Evolutionary conservation across 2,329 filamentous ascomycete species (phyloP).

Genomic region (Daldinia sp.): DNA sequence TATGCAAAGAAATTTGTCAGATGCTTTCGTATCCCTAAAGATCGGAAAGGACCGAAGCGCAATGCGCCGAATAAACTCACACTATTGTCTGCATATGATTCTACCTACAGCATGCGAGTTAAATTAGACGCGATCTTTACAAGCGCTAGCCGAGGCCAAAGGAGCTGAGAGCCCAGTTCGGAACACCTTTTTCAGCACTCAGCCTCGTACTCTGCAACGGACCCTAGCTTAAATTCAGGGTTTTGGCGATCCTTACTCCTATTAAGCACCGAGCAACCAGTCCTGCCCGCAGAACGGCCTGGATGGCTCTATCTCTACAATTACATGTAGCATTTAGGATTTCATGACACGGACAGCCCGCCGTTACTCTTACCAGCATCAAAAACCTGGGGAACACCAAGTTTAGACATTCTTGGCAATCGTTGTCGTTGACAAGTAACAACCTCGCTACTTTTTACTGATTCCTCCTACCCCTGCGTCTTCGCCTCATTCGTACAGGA

Average conservation of each 20-base stretch:
- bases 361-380: constrained; percentile 16
- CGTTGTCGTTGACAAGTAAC: constrained; percentile 17
- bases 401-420: constrained; percentile 13
- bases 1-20: constrained; percentile 28
- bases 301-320: constrained; percentile 29
- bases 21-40: constrained; percentile 19
- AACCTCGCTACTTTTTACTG: constrained; percentile 21
- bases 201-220: constrained; percentile 41
- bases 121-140: constrained; percentile 22
- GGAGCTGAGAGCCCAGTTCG: constrained; percentile 40
- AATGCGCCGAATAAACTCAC: constrained; percentile 28
- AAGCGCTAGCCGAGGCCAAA: constrained; percentile 38
- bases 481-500: constrained; percentile 16
- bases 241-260: constrained; percentile 42
- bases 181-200: constrained; percentile 40
- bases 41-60: constrained; percentile 39
- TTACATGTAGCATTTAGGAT: constrained; percentile 22
- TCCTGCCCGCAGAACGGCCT: constrained; percentile 29
- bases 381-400: constrained; percentile 24
- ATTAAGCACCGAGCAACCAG: constrained; percentile 40
- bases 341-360: constrained; percentile 26
- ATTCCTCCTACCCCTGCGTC: constrained; percentile 13
- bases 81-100: constrained; percentile 23
- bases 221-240: constrained; percentile 36
- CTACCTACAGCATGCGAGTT: constrained; percentile 10